A percentile compares a stretch with the other conserved stretches of the same genome.
Conservation (phyloP, 78 protist species). For the Salpingoeca rosetta region DNA sequence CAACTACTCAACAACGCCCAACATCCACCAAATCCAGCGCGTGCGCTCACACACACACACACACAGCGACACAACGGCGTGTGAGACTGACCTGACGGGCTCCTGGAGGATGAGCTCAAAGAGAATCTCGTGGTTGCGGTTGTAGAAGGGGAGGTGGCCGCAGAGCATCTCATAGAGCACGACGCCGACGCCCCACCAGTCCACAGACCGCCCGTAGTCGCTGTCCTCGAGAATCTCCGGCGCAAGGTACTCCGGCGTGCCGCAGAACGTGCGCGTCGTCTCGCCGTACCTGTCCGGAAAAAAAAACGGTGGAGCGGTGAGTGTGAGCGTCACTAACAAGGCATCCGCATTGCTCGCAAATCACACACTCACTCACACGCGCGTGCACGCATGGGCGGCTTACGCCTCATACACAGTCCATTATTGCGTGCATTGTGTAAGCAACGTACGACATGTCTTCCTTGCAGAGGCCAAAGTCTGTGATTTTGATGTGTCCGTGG, state of each 20-base stretch:
- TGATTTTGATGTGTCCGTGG: conserved; percentile 80
- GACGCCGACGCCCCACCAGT: conserved; percentile 66
- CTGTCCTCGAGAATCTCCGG: conserved; percentile 30
- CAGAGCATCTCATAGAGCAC: conserved; percentile 69
- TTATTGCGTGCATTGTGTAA: too few relatives aligned
- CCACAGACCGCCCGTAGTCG: conserved; percentile 46
- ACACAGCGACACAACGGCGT: not conserved
- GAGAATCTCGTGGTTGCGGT: conserved; percentile 34
- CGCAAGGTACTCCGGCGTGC: conserved; percentile 83
- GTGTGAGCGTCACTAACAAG: too few relatives aligned
- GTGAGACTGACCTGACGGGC: not conserved
- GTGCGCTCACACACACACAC: not conserved
- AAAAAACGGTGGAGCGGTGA: too few relatives aligned
- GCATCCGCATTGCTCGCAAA: too few relatives aligned
- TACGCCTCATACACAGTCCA: too few relatives aligned
- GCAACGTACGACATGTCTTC: conserved; percentile 40
- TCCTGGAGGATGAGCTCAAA: conserved; percentile 39
- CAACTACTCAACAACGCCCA: too few relatives aligned
- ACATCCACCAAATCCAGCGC: not conserved
- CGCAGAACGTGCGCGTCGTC: conserved; percentile 76
- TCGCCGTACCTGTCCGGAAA: too few relatives aligned
- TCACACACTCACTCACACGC: too few relatives aligned
- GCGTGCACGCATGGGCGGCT: too few relatives aligned
- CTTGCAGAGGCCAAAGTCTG: conserved; percentile 77
- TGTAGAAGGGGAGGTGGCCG: conserved; percentile 70